A percentile compares a stretch with the other conserved stretches of the same genome.
Evolutionary conservation across 139 green algal species (phyloP).

Genomic region (Yamagishiella unicocca): DNA sequence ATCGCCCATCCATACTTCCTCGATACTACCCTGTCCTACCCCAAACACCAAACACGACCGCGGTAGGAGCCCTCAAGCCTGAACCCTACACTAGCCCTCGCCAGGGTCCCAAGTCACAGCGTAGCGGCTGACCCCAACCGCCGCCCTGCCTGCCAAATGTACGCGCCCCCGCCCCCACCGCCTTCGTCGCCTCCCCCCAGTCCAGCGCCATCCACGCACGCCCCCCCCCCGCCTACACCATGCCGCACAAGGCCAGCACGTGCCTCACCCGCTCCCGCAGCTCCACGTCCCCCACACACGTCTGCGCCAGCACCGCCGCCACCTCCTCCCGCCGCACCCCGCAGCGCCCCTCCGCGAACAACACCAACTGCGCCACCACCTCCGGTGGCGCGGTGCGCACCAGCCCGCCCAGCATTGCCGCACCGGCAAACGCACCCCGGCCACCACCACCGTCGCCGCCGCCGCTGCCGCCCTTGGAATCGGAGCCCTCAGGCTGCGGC

Average conservation of each 20-base stretch:
- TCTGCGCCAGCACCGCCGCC: conserved; percentile 43
- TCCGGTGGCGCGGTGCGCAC: conserved; percentile 34
- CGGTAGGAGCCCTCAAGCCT: no score
- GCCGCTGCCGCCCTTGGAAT: background rate
- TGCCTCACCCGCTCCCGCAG: conserved; percentile 46
- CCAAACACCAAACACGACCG: no score
- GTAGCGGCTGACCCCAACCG: no score
- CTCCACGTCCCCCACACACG: conserved; percentile 39
- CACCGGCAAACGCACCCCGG: background rate
- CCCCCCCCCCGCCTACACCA: no score
- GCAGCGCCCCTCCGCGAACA: conserved; percentile 13
- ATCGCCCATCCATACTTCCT: no score
- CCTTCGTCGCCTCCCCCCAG: no score
- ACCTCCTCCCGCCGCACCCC: background rate
- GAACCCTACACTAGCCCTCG: no score
- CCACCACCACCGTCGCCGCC: background rate
- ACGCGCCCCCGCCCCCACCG: no score
- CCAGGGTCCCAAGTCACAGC: no score
- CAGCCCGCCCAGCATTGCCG: conserved; percentile 29
- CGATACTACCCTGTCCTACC: no score
- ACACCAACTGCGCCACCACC: conserved; percentile 38
- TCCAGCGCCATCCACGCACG: no score
- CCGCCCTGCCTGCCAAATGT: no score
- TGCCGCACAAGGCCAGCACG: conserved; percentile 36
- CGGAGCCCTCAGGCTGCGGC: background rate